Evolutionary conservation across 768 basidiomycete genomes (phyloP).

Genomic region (Boletus eberwhitei): DNA sequence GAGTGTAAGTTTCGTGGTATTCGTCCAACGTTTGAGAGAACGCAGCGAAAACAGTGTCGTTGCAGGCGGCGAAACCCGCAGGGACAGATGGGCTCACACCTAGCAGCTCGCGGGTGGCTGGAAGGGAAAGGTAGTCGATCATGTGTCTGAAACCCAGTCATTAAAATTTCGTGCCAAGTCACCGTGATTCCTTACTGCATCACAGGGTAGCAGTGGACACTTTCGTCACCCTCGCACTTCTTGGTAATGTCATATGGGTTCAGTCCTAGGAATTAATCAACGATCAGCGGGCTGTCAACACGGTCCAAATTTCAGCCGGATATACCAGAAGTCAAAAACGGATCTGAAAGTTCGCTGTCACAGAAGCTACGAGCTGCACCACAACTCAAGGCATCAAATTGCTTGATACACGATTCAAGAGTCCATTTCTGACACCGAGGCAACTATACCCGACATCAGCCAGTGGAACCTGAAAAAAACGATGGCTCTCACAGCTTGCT

Average conservation of each 20-base stretch:
- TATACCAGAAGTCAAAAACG: constrained; percentile 24
- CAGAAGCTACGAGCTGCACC: constrained; percentile 65
- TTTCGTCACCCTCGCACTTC: constrained; percentile 47
- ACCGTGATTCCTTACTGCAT: constrained; percentile 33
- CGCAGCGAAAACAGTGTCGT: constrained; percentile 38
- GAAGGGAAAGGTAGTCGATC: constrained; percentile 55
- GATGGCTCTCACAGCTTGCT: constrained; percentile 31
- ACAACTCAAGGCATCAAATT: constrained; percentile 65
- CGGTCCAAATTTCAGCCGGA: not conserved
- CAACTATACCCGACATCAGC: constrained; percentile 38
- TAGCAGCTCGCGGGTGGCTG: constrained; percentile 45
- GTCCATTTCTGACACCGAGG: constrained; percentile 63
- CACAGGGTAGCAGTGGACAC: constrained; percentile 57
- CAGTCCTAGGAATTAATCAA: constrained; percentile 27
- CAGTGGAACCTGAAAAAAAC: not conserved
- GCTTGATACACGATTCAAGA: constrained; percentile 54
- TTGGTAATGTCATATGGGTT: constrained; percentile 68
- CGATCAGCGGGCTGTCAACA: not conserved
- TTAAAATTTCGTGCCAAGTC: not conserved
- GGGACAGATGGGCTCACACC: constrained; percentile 51
- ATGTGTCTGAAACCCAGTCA: constrained; percentile 42
- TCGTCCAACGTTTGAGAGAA: constrained; percentile 46
- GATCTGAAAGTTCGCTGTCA: constrained; percentile 34
- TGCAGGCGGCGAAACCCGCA: constrained; percentile 37
- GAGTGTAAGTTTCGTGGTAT: constrained; percentile 26